Evolutionary conservation across 257 asterid species (phyloP).

Genomic region (Fraxinus cuspidata): DNA sequence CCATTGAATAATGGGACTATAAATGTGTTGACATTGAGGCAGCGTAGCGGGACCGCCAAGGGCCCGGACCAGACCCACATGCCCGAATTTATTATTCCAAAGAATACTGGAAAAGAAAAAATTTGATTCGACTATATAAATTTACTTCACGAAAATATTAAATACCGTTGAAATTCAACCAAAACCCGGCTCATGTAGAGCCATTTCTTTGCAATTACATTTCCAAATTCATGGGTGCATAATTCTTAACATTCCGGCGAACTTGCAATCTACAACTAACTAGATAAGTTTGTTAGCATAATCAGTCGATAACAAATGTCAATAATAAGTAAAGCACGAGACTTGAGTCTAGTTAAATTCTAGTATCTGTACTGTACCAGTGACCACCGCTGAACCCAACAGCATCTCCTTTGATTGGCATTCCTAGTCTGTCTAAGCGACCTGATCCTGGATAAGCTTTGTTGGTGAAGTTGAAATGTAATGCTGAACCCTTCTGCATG

Average conservation of each 20-base stretch:
- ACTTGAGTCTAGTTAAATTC: background rate
- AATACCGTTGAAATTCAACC: background rate
- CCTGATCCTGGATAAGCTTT: constrained; percentile 86
- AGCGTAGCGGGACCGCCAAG: background rate
- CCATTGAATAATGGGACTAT: background rate
- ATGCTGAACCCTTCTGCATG: constrained; percentile 38
- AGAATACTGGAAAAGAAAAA: background rate
- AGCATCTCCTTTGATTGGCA: constrained; percentile 58
- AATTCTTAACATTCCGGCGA: background rate
- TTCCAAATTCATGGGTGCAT: background rate
- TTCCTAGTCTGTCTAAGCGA: constrained; percentile 69
- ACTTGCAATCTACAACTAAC: background rate
- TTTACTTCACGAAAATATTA: no score
- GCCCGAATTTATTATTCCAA: background rate
- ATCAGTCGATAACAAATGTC: background rate
- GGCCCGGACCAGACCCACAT: background rate
- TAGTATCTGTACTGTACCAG: constrained; percentile 56
- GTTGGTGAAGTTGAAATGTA: constrained; percentile 46
- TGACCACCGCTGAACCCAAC: constrained; percentile 52
- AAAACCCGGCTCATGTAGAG: background rate
- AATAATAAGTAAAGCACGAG: constrained; percentile 4
- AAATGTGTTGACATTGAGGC: background rate
- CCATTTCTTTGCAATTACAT: background rate
- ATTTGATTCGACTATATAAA: background rate
- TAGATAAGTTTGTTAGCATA: constrained; percentile 21